phyloP scores from a whole-genome alignment of 306 rosid genomes.

The Ammopiptanthus mongolicus region DNA sequence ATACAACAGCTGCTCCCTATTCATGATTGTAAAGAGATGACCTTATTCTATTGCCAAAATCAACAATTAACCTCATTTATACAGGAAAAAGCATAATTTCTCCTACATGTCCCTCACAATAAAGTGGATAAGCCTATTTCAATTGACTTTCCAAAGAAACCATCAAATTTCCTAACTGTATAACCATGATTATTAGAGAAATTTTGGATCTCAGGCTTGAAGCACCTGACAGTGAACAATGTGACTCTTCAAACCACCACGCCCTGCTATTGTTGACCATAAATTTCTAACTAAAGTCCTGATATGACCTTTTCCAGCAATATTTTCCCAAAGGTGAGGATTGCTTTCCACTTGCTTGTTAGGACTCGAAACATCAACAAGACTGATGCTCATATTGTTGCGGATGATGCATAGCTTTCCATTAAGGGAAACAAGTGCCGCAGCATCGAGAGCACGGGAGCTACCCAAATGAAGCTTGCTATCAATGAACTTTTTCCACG shows the following conservation, averaged over 20 bases:
- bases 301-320: conserved; percentile 81
- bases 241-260: conserved; percentile 86
- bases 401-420: conserved; percentile 97
- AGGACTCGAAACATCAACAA: conserved; percentile 77
- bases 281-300: conserved; percentile 74
- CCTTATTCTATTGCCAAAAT: conserved; percentile 54
- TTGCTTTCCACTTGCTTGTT: conserved; percentile 69
- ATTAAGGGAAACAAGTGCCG: conserved; percentile 88
- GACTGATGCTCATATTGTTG: conserved; percentile 94
- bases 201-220: conserved; percentile 57
- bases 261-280: conserved; percentile 88
- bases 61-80: conserved; percentile 36
- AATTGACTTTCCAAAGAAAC: conserved; percentile 7
- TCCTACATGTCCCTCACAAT: conserved; percentile 15
- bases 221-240: conserved; percentile 98
- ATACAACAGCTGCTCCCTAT: conserved; percentile 64
- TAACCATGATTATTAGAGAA: conserved; percentile 20
- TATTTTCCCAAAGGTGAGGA: conserved; percentile 92
- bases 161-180: conserved; percentile 24
- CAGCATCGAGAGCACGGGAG: conserved; percentile 85
- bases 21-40: conserved; percentile 45
- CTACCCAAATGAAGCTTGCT: conserved; percentile 94
- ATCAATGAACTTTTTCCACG: conserved; percentile 90
- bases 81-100: conserved; percentile 27
- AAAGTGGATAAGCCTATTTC: conserved; percentile 21